Percentiles rank a stretch among this genome's conserved stretches.
Conservation (phyloP, 257 asterid species). For the Ilex asprella region DNA sequence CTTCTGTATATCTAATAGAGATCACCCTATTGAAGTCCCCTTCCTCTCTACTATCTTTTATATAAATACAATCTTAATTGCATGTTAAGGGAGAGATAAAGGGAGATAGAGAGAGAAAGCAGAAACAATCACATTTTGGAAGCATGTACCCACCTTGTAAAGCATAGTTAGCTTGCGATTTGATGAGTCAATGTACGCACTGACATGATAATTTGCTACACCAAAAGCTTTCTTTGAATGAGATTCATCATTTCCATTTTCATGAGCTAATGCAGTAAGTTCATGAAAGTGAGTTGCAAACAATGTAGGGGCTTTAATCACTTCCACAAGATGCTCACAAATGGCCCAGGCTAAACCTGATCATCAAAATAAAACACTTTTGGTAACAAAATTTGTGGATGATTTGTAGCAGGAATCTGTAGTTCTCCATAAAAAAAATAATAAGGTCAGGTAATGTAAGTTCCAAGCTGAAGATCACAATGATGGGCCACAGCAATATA, state of each 20-base stretch:
- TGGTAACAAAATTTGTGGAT: slow-evolving; percentile 6
- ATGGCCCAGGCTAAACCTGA: slow-evolving; percentile 98
- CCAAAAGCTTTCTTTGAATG: slow-evolving; percentile 44
- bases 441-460: neutral
- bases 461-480: no score
- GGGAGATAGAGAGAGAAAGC: slow-evolving; percentile 15
- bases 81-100: neutral
- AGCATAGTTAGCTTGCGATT: slow-evolving; percentile 96
- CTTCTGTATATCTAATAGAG: no score
- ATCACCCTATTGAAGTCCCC: no score
- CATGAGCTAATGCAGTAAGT: slow-evolving; percentile 82
- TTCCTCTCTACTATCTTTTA: no score
- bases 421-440: neutral
- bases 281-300: slow-evolving; percentile 99
- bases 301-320: slow-evolving; percentile 78
- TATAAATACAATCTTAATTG: no score
- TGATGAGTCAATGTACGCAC: slow-evolving; percentile 87
- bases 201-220: slow-evolving; percentile 87
- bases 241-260: slow-evolving; percentile 29
- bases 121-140: neutral
- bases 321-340: slow-evolving; percentile 87
- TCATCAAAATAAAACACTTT: neutral
- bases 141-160: slow-evolving; percentile 51
- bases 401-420: neutral
- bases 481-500: neutral